Percentiles rank a stretch among this genome's conserved stretches.
phyloP scores from a whole-genome alignment of 768 basidiomycete genomes.

The Xerocomus spinulosus region DNA sequence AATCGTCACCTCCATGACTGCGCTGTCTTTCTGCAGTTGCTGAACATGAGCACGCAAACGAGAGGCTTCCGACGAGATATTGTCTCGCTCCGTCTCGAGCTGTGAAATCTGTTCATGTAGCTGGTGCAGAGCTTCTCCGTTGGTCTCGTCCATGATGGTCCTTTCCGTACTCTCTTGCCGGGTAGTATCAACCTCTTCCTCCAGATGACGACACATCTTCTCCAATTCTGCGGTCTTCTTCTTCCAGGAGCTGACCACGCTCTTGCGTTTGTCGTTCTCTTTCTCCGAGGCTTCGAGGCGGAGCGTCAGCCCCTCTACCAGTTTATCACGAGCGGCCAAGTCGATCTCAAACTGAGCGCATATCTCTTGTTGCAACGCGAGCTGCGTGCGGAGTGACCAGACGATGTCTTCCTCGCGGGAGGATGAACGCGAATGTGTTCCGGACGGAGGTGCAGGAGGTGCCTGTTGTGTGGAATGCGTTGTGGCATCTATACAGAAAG shows the following conservation, averaged over 20 bases:
- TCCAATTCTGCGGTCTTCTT: slow-evolving; percentile 76
- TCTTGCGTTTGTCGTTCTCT: slow-evolving; percentile 59
- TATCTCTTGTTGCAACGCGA: slow-evolving; percentile 70
- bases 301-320: slow-evolving; percentile 55
- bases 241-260: slow-evolving; percentile 57
- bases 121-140: slow-evolving; percentile 71
- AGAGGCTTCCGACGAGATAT: slow-evolving; percentile 49
- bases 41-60: slow-evolving; percentile 59
- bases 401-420: slow-evolving; percentile 72
- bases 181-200: slow-evolving; percentile 86
- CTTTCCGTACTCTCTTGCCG: slow-evolving; percentile 77
- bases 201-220: slow-evolving; percentile 55
- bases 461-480: slow-evolving; percentile 77
- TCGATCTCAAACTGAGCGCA: slow-evolving; percentile 76
- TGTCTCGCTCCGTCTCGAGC: slow-evolving; percentile 46
- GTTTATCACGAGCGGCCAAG: slow-evolving; percentile 65
- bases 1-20: slow-evolving; percentile 79
- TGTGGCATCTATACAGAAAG: slow-evolving; percentile 66
- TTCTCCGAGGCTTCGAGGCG: slow-evolving; percentile 54
- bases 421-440: slow-evolving; percentile 50
- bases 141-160: slow-evolving; percentile 81
- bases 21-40: slow-evolving; percentile 73
- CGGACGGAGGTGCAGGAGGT: slow-evolving; percentile 58
- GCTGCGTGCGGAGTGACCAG: slow-evolving; percentile 67
- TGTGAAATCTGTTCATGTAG: slow-evolving; percentile 75